Evolutionary conservation across 345 rosid genomes (phyloP).

Genomic region (Rubroshorea leprosula): DNA sequence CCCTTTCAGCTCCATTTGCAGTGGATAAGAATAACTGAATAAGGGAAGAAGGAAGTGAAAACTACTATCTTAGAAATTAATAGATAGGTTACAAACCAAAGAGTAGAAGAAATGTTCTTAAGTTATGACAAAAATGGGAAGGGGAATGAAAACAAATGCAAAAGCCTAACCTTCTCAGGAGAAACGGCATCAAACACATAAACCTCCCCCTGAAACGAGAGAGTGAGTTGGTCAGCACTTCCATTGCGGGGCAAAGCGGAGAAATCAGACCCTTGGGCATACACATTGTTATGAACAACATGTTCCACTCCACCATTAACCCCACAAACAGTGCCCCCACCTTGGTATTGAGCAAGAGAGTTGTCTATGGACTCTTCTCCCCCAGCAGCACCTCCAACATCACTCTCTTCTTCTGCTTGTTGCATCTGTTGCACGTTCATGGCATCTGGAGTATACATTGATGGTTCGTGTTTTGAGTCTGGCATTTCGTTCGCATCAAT

Average conservation of each 20-base stretch:
- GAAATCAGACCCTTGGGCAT: slow-evolving; percentile 14
- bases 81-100: no score
- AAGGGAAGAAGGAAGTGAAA: no score
- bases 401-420: slow-evolving; percentile 22
- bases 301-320: slow-evolving; percentile 18
- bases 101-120: background rate
- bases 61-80: no score
- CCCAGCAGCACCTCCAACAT: slow-evolving; percentile 21
- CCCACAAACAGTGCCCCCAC: slow-evolving; percentile 6
- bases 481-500: slow-evolving; percentile 15
- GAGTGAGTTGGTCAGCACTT: slow-evolving; percentile 33
- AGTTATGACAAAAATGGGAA: background rate
- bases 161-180: slow-evolving; percentile 34
- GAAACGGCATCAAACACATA: slow-evolving; percentile 42
- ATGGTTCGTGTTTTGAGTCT: slow-evolving; percentile 15
- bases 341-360: slow-evolving; percentile 26
- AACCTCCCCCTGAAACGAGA: slow-evolving; percentile 48
- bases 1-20: no score
- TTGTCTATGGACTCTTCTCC: slow-evolving; percentile 36
- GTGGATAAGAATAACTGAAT: no score
- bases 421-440: slow-evolving; percentile 19
- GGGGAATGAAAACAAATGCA: background rate
- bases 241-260: slow-evolving; percentile 14
- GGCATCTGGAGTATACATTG: slow-evolving; percentile 19
- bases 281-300: background rate